Base-by-base conservation (phyloP, 1,284 basidiomycete genomes). In the Paramarasmius palmivorus region DNA sequence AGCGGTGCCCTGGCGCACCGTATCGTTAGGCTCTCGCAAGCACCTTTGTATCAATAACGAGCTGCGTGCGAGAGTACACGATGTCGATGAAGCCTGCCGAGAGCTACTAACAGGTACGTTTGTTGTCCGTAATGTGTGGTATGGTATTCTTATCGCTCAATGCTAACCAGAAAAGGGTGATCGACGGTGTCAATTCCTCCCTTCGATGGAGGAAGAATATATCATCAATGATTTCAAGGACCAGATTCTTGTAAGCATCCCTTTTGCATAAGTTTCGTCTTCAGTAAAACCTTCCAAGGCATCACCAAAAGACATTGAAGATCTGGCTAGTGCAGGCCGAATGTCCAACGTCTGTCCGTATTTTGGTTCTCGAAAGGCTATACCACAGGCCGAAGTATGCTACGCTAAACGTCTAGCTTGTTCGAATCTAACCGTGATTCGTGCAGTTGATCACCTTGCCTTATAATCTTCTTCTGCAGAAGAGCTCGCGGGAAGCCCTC, bases 1-100 rank as follows among this genome's bases (percentile, higher is more conserved):
- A 2, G 58, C 61, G 37, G 62, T 64, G 49, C 66, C 66, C 49
- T 78, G 81, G 37, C 77, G 92, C 22, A 77, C 86, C 0, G 90
- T 95, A 5, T 83, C 93, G 5, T 79, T 99, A 2, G 96, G 91
- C 1, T 94, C 93, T n/a, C 82, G 96, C 34, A 92, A 88, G 65
- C 95, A 97, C 64, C 79, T 98, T 17, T 99, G 96, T 68, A 93
- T 99, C 61, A 93, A 98, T 65, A 88, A 93, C 26, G 79, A 84
- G 22, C 78, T 95, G 10, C 81, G 83, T 44, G 72, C 74, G 1
- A 82, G 77, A 46, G 77, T 79, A 12, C 84, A 85, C n/a, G 88
- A 95, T 60, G 73, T 99, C 54, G 96, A 98, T 63, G 96, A 99
- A 68, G 86, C 84, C 29, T 99, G 96, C 68, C 78, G 94, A 29